Evolutionary conservation across 495 filamentous ascomycete species (phyloP).

Genomic region (Podospora anserina): DNA sequence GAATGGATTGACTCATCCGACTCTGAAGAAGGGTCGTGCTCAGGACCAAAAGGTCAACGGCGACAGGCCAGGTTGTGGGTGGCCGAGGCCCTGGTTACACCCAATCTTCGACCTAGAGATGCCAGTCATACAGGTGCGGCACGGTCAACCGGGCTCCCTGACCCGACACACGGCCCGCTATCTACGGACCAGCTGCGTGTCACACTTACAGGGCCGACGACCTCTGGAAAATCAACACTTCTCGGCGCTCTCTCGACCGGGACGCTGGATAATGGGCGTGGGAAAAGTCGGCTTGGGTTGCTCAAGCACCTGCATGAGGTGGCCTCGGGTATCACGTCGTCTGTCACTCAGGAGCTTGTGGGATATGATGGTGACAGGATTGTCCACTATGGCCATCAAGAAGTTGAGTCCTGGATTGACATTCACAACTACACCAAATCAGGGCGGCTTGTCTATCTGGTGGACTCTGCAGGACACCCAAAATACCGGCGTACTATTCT

Average conservation of each 20-base stretch:
- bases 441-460: constrained; percentile 78
- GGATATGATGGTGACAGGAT: constrained; percentile 70
- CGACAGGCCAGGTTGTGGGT: constrained; percentile 71
- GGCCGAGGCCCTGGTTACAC: constrained; percentile 65
- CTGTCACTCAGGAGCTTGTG: constrained; percentile 86
- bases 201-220: constrained; percentile 83
- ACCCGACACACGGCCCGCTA: constrained; percentile 33
- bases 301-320: constrained; percentile 96
- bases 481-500: constrained; percentile 84
- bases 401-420: constrained; percentile 87
- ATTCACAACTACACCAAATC: constrained; percentile 73
- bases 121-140: constrained; percentile 12
- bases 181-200: constrained; percentile 78
- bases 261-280: constrained; percentile 85
- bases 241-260: constrained; percentile 85
- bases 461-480: constrained; percentile 87
- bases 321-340: constrained; percentile 85
- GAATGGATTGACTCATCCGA: constrained; percentile 56
- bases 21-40: constrained; percentile 8
- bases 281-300: constrained; percentile 79
- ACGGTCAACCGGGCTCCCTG: constrained; percentile 19
- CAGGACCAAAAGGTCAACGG: constrained; percentile 12
- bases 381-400: constrained; percentile 81
- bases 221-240: constrained; percentile 90
- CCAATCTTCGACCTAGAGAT: constrained; percentile 34